Evolutionary conservation across 1,284 basidiomycete genomes (phyloP).

Genomic region (Serendipita sp.): DNA sequence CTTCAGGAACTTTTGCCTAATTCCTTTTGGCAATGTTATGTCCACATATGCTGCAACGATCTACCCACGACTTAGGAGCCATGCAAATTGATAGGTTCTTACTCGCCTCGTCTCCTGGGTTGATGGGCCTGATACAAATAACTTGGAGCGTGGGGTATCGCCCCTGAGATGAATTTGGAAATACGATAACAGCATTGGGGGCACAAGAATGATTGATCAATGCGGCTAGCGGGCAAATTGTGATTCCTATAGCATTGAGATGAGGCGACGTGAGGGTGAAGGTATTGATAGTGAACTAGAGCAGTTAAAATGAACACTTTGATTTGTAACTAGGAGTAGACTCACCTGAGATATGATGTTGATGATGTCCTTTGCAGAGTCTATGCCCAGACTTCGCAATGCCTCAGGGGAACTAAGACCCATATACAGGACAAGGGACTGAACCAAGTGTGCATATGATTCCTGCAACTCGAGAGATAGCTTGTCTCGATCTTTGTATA

Average conservation of each 20-base stretch:
- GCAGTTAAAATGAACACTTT: neutral
- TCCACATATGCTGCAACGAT: conserved; percentile 73
- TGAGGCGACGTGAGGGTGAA: conserved; percentile 70
- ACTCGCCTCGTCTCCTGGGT: conserved; percentile 53
- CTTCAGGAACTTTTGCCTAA: conserved; percentile 43
- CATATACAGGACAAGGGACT: conserved; percentile 54
- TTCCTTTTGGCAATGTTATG: conserved; percentile 46
- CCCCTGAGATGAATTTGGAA: conserved; percentile 36
- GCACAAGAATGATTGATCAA: conserved; percentile 85
- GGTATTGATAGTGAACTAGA: conserved; percentile 75
- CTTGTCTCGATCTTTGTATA: conserved; percentile 32
- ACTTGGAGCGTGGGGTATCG: conserved; percentile 48
- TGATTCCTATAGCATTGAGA: conserved; percentile 65
- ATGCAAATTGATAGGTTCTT: neutral
- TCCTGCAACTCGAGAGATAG: conserved; percentile 36
- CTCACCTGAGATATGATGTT: conserved; percentile 56
- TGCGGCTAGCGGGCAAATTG: conserved; percentile 64
- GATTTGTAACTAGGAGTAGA: conserved; percentile 8
- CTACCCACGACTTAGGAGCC: conserved; percentile 27
- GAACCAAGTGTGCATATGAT: conserved; percentile 50
- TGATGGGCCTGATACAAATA: conserved; percentile 52
- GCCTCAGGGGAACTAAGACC: conserved; percentile 42
- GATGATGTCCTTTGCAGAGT: conserved; percentile 45
- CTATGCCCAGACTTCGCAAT: conserved; percentile 40
- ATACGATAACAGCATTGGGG: conserved; percentile 83